phyloP scores from a whole-genome alignment of 23 red algal species.

The Chondrus crispus region DNA sequence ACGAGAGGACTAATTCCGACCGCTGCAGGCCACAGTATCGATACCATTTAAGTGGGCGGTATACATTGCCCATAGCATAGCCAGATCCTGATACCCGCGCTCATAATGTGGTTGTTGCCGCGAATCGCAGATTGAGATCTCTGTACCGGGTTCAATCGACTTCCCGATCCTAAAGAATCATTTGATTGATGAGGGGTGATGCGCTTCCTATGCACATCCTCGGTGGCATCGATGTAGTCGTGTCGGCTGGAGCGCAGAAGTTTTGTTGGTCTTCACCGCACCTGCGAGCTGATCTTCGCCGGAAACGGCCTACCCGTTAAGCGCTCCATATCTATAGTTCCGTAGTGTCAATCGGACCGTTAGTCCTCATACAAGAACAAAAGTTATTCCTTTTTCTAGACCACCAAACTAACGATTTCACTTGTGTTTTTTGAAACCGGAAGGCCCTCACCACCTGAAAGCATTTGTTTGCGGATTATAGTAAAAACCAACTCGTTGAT shows the following conservation, averaged over 20 bases:
- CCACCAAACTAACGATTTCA: no score
- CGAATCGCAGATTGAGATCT: background rate
- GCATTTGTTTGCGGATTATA: no score
- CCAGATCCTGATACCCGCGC: background rate
- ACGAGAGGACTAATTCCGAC: background rate
- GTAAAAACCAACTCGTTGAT: no score
- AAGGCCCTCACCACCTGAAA: no score
- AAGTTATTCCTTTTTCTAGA: no score
- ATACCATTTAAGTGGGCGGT: constrained; percentile 25
- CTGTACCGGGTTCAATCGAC: no score
- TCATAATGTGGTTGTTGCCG: background rate
- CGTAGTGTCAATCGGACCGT: no score
- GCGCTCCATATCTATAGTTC: background rate
- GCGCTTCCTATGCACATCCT: background rate
- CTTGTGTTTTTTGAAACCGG: no score
- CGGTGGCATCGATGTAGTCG: background rate
- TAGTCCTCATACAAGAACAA: no score
- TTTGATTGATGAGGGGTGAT: no score
- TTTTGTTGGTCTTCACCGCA: background rate
- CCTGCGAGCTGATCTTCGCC: background rate
- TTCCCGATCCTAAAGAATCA: no score
- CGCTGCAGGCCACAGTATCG: background rate
- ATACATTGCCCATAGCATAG: background rate
- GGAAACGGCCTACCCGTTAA: background rate
- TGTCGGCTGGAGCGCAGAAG: background rate